These are phyloP conservation scores for Solanum hybrid DNA, from an alignment of 305 asterid genomes.

Conservation along the genomic window DNA sequence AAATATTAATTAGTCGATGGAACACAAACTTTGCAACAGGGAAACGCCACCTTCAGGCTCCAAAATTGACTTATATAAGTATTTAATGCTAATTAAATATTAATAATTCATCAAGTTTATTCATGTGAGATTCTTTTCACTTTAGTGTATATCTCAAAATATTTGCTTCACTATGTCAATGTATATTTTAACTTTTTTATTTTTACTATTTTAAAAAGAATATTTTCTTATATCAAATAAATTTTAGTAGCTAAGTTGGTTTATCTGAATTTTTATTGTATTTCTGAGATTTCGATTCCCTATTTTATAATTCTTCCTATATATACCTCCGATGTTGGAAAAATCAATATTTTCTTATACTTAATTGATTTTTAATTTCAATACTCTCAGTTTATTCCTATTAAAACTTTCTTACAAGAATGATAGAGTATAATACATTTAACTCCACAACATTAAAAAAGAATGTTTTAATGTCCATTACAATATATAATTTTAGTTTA, in stretches of 20 bases:
- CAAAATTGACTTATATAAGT: not conserved
- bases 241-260: not conserved
- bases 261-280: not conserved
- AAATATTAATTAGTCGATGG: not conserved
- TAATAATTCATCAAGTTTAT: not conserved
- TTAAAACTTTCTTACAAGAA: not conserved
- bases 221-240: not conserved
- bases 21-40: not conserved
- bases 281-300: not conserved
- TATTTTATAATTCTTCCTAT: not conserved
- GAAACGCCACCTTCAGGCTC: not conserved
- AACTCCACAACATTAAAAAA: not conserved
- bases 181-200: no score
- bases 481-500: not conserved
- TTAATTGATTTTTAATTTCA: no score
- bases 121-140: not conserved
- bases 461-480: rapidly evolving
- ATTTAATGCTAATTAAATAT: not conserved
- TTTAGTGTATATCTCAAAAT: not conserved
- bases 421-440: not conserved
- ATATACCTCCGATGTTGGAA: not conserved
- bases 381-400: not conserved
- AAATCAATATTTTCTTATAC: not conserved
- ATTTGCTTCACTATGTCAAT: not conserved
- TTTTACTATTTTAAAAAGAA: not conserved